These are phyloP conservation scores for Dothiorella sarmentorum DNA, from an alignment of 2,329 filamentous ascomycete species.

Conservation along the genomic window DNA sequence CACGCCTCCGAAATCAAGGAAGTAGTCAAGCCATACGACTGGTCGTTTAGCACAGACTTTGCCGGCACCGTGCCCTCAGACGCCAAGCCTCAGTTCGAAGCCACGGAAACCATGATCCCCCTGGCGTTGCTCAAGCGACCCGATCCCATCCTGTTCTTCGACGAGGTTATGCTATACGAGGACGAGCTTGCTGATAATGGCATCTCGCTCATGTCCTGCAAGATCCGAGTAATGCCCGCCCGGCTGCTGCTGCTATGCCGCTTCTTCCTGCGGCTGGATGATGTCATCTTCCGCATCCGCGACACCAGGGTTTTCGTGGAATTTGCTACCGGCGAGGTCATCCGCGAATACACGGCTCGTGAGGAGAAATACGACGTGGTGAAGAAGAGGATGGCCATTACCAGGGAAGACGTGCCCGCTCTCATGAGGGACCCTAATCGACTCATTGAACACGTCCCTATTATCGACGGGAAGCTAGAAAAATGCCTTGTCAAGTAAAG, in stretches of 20 bases:
- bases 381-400: conserved; percentile 55
- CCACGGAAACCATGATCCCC: conserved; percentile 63
- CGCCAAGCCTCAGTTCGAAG: conserved; percentile 34
- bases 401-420: conserved; percentile 70
- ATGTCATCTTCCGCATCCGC: conserved; percentile 79
- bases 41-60: conserved; percentile 93
- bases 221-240: conserved; percentile 88
- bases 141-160: conserved; percentile 94
- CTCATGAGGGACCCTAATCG: conserved; percentile 77
- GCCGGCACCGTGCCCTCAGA: conserved; percentile 59
- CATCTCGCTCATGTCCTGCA: conserved; percentile 84
- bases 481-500: conserved; percentile 38
- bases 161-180: conserved; percentile 94
- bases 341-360: conserved; percentile 85
- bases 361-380: conserved; percentile 78
- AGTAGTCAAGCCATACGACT: conserved; percentile 94
- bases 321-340: conserved; percentile 72
- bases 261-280: conserved; percentile 90
- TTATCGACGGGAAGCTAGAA: conserved; percentile 68
- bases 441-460: conserved; percentile 55
- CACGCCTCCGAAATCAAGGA: conserved; percentile 85
- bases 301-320: conserved; percentile 93
- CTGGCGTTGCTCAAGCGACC: conserved; percentile 81
- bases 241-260: conserved; percentile 79
- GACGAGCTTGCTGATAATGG: conserved; percentile 98